Evolutionary conservation across 2,329 filamentous ascomycete species (phyloP), one percentile per base, ranked within the genome.

Genomic region (Diplodia intermedia): DNA sequence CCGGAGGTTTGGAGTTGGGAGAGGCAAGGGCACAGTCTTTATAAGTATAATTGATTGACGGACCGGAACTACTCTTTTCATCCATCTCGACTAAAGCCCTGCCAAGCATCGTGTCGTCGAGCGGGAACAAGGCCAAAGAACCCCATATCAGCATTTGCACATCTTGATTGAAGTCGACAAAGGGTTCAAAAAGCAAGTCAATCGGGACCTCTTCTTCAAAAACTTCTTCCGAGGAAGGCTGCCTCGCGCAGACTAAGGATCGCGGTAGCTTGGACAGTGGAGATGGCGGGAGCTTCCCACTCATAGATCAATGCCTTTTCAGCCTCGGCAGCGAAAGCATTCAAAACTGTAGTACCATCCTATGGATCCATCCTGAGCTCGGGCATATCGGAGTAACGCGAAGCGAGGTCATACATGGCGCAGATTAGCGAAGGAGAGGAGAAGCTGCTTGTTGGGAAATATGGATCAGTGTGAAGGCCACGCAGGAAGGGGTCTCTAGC

Each of bases 301-400:
- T 62, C 57, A 20, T 36, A 18, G 8, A 62, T 6, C 12, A 62
- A 26, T 33, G 36, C 23, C 5, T 33, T 5, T 4, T 62, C 50
- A 43, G 57, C 57, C 43, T 62, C 23, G 7, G 57, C 40, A 23
- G 57, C 57, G 20, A 62, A 62, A 11, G 43, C n/a, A 14, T 50
- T 43, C 8, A 43, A 43, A 8, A 26, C 57, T 9, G 57, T 62
- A 3, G 29, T 23, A 18, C 43, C 26, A 20, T 62, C 36, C 2
- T 14, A 1, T 2, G 23, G 40, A 20, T 49, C 57, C 20, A 15
- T 14, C 18, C 57, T 23, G 15, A 62, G 15, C 26, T 62, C 43
- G 7, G 29, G 40, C 11, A 20, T 23, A 11, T 62, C 26, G 4
- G 57, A 62, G 20, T 62, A 62, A 3, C 57, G 57, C 14, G 57